Evolutionary conservation across 441 rosid genomes (phyloP), one percentile per base, ranked within the genome.

Genomic region (Macaranga tanarius): DNA sequence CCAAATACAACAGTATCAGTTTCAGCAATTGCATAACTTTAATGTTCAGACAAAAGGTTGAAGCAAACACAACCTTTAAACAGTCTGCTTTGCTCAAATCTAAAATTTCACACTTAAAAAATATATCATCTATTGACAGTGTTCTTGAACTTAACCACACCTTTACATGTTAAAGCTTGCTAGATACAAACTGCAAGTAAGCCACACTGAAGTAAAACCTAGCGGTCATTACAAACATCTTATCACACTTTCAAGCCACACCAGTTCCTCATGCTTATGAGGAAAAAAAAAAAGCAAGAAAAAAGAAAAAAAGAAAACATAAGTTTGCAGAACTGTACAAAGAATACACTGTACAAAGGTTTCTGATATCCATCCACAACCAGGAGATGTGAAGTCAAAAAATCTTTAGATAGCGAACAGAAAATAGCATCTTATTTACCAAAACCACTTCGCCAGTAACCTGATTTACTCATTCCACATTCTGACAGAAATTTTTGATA

Each of bases 401-500:
- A 59, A 23, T 67, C 70, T 51, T 28, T n/a, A 5, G 23, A 10
- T 22, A 45, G 42, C 22, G 19, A 23, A 5, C 54, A 54, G 25
- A 19, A 17, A n/a, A 15, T 44, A 38, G 1, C 67, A 58, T 60
- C 28, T 77, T 67, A 80, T 71, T 74, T 72, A 26, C 69, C 25
- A n/a, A 67, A 62, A 45, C 81, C 79, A 67, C 83, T 80, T 1
- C 79, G 77, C 82, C 87, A 77, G 22, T 84, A 71, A 59, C 87
- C 87, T n/a, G 45, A 70, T 31, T 72, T 64, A 28, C 73, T 78
- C 31, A 82, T 73, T 65, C 87, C 87, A 54, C 87, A 84, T 74
- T 82, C 87, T 25, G 79, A 60, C 1, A 84, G 70, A 64, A 84
- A 84, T 12, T 67, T 84, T 66, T 74, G 73, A 73, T 84, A 84